Evolutionary conservation across 768 basidiomycete species (phyloP).

Genomic region (Calocybe gangraenosa): DNA sequence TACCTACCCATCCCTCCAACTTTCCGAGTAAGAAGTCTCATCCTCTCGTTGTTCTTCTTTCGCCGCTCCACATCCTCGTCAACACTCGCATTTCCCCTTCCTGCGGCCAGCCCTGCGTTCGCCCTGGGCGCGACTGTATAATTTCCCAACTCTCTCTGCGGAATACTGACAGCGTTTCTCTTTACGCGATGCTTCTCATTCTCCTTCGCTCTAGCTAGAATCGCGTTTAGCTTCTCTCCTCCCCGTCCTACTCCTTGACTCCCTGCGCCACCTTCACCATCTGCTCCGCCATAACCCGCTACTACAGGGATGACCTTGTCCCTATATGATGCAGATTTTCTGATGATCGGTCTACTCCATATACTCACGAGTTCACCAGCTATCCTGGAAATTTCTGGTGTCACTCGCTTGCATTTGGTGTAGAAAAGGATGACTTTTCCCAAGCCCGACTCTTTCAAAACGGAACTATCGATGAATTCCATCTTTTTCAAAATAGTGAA

Average conservation of each 20-base stretch:
- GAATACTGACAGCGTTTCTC: slow-evolving; percentile 82
- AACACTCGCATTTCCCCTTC: slow-evolving; percentile 53
- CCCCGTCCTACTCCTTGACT: slow-evolving; percentile 24
- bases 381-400: slow-evolving; percentile 71
- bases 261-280: slow-evolving; percentile 27
- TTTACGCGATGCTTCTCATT: slow-evolving; percentile 64
- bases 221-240: slow-evolving; percentile 61
- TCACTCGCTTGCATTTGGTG: slow-evolving; percentile 90
- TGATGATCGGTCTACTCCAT: slow-evolving; percentile 92
- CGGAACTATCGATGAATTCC: slow-evolving; percentile 86
- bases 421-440: slow-evolving; percentile 93
- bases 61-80: slow-evolving; percentile 72
- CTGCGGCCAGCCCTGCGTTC: slow-evolving; percentile 47
- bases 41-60: slow-evolving; percentile 68
- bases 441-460: slow-evolving; percentile 87
- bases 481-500: slow-evolving; percentile 82
- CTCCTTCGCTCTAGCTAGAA: slow-evolving; percentile 63
- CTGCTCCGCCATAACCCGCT: slow-evolving; percentile 29
- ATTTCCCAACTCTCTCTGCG: slow-evolving; percentile 66
- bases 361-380: slow-evolving; percentile 80
- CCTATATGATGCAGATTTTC: slow-evolving; percentile 78
- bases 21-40: slow-evolving; percentile 59
- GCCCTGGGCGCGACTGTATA: slow-evolving; percentile 76
- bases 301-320: slow-evolving; percentile 66
- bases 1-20: slow-evolving; percentile 15